phyloP scores from a whole-genome alignment of 1,284 basidiomycete species.

The Amylostereum areolatum region DNA sequence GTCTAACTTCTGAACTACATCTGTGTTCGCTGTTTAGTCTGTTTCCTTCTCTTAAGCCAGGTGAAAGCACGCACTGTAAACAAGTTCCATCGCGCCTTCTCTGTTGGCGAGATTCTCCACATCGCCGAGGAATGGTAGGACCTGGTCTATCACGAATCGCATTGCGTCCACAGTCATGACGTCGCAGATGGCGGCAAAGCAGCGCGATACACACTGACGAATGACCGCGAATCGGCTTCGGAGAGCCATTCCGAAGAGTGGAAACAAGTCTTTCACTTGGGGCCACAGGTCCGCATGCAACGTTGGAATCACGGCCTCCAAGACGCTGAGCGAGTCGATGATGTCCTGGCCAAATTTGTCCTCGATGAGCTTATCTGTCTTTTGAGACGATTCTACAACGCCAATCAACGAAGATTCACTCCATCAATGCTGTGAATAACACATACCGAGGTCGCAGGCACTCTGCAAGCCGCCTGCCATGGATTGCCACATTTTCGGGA shows the following conservation, averaged over 20 bases:
- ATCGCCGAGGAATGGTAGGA: conserved; percentile 86
- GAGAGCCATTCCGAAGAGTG: conserved; percentile 70
- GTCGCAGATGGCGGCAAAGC: conserved; percentile 84
- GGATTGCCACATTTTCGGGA: conserved; percentile 93
- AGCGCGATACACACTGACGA: conserved; percentile 81
- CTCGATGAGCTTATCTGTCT: conserved; percentile 59
- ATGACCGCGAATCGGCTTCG: conserved; percentile 87
- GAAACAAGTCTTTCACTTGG: conserved; percentile 70
- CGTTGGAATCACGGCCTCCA: conserved; percentile 77
- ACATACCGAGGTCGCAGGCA: conserved; percentile 61
- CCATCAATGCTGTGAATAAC: conserved; percentile 3
- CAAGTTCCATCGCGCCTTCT: conserved; percentile 86
- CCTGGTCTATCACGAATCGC: conserved; percentile 80
- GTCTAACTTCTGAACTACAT: conserved; percentile 88
- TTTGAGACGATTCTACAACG: conserved; percentile 40
- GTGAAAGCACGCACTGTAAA: conserved; percentile 68
- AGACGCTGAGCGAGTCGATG: conserved; percentile 88
- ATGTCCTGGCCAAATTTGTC: conserved; percentile 84
- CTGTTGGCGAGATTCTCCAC: conserved; percentile 72
- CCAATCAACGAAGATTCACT: conserved; percentile 6
- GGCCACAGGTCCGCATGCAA: conserved; percentile 70
- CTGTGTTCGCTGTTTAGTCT: conserved; percentile 33
- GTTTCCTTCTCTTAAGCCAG: background rate
- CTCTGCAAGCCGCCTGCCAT: conserved; percentile 77
- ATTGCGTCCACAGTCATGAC: conserved; percentile 84